These are phyloP conservation scores for Mycocentrospora acerina DNA, from an alignment of 2,329 filamentous ascomycete species.

Conservation along the genomic window DNA sequence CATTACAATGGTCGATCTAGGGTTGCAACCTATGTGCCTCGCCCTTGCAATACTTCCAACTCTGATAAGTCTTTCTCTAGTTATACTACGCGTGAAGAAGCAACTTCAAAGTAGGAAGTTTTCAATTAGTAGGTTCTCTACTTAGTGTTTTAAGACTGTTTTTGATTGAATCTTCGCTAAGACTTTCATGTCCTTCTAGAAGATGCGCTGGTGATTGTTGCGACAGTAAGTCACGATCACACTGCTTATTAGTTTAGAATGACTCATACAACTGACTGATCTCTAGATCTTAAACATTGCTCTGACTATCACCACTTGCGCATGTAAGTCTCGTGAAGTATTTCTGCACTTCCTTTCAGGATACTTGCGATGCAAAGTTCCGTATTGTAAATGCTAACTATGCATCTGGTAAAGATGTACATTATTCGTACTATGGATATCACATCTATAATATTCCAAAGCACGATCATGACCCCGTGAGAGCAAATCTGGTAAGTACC, in stretches of 20 bases:
- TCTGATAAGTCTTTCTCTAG: conserved; percentile 1
- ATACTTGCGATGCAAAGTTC: no score
- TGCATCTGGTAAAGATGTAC: conserved; percentile 3
- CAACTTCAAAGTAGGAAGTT: conserved; percentile 1
- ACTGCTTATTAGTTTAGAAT: no score
- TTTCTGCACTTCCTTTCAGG: no score
- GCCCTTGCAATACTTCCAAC: conserved; percentile 6
- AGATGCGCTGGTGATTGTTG: conserved; percentile 6
- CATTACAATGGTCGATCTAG: conserved; percentile 2
- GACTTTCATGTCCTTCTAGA: neutral
- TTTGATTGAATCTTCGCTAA: neutral
- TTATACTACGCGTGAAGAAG: conserved; percentile 1
- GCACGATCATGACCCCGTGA: conserved; percentile 7
- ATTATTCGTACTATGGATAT: conserved; percentile 15
- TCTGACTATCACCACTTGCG: conserved; percentile 8
- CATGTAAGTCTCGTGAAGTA: conserved; percentile 9
- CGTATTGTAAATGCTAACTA: no score
- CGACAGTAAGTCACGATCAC: conserved; percentile 3
- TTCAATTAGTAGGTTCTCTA: neutral
- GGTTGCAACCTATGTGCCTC: conserved; percentile 3
- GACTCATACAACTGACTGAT: no score
- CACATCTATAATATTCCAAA: conserved; percentile 14
- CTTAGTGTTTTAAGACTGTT: neutral
- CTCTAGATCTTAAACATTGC: conserved; percentile 7
- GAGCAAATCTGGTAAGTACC: conserved; percentile 7